Conservation (phyloP, 2,329 filamentous ascomycete species). For the Aspergillus fructus region DNA sequence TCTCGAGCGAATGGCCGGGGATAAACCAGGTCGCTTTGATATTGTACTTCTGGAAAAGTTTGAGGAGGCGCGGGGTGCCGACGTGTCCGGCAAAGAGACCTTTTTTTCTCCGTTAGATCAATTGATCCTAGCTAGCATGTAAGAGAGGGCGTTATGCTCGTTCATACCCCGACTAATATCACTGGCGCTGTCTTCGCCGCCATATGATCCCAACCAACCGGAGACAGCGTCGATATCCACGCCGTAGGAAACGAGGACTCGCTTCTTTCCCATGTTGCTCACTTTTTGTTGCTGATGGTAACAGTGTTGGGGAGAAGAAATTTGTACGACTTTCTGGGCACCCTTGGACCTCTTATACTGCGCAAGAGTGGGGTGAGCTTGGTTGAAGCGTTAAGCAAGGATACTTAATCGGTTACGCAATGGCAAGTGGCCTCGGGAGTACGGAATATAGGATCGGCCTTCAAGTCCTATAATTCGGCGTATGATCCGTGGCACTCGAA, state of each 20-base stretch:
- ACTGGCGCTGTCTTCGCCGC: constrained; percentile 68
- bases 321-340: too few relatives aligned
- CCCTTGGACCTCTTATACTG: neutral
- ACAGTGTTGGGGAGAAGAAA: too few relatives aligned
- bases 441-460: neutral
- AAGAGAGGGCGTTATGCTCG: neutral
- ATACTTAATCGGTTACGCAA: neutral
- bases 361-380: neutral
- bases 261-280: constrained; percentile 43
- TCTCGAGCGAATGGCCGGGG: constrained; percentile 63
- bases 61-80: constrained; percentile 65
- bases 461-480: neutral
- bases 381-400: neutral
- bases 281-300: neutral
- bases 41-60: constrained; percentile 69
- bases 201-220: constrained; percentile 74
- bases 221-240: constrained; percentile 76
- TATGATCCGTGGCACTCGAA: neutral
- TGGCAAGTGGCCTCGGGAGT: neutral
- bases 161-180: constrained; percentile 67
- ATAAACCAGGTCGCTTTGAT: constrained; percentile 70
- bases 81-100: constrained; percentile 68
- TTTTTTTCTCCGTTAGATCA: constrained; percentile 21
- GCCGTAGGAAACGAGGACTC: constrained; percentile 61
- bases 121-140: too few relatives aligned